Base-by-base conservation (phyloP, 352 stramenopile species). In the Phytophthora aleatoria region DNA sequence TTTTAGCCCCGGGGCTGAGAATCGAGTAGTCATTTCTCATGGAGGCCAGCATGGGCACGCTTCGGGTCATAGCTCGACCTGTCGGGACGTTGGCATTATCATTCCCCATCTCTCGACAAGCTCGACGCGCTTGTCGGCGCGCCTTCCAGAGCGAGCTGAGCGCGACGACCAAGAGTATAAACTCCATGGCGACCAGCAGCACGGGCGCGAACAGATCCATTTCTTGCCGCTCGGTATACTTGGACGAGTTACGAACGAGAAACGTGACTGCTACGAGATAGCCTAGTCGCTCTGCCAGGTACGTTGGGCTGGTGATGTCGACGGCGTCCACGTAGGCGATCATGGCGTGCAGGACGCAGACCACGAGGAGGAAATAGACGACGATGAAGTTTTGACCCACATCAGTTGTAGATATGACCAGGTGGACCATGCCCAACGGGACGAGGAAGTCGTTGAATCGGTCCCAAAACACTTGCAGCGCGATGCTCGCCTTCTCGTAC, bases 401-500 rank as follows among this genome's bases (percentile, higher is more conserved):
- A 13, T 75, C 26, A 0, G 42, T 69, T 20, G 67, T 64, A n/a
- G 66, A 72, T 35, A 75, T 38, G 39, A 72, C 41, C 12, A 75
- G 43, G 38, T 75, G 67, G 5, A 72, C 57, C 31, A 75, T 66
- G n/a, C 67, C 57, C 26, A 75, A 28, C 16, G 67, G 67, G 3
- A 33, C 53, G 2, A 75, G 62, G 35, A 75, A 75, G 57, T 72
- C 67, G 53, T 75, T 75, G 28, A 75, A 61, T 5, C 67, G 63
- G 26, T 75, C 67, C 67, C 67, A 75, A 30, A 75, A 69, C 51
- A 75, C 62, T 28, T 75, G 67, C 24, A 75, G 27, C 10, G 67
- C 63, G 20, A 70, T 75, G 33, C 66, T 75, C 11, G 66, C 57
- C 26, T 69, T 72, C 36, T 62, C 57, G 20, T 64, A 58, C 4